These are phyloP conservation scores for Sporothrix mexicana DNA, from an alignment of 2,329 filamentous ascomycete species.

Conservation along the genomic window DNA sequence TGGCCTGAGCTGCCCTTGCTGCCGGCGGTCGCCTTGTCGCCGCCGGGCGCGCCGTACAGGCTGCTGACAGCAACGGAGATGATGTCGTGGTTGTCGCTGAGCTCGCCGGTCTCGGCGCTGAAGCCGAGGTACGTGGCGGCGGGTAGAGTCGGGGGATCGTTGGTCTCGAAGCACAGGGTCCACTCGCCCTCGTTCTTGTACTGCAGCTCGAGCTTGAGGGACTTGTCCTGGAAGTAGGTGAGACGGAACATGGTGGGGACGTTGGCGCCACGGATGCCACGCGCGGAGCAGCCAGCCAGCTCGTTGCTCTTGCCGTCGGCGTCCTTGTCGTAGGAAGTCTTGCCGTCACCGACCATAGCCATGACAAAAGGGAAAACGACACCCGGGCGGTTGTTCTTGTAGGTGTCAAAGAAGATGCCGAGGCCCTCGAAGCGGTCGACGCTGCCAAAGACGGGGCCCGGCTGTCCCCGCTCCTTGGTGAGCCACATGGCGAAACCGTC, in stretches of 20 bases:
- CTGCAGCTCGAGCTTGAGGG: constrained; percentile 85
- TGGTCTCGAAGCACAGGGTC: constrained; percentile 84
- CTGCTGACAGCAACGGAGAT: constrained; percentile 86
- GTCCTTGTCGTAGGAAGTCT: constrained; percentile 87
- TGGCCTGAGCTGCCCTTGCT: constrained; percentile 44
- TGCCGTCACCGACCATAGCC: constrained; percentile 95
- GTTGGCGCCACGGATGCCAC: constrained; percentile 80
- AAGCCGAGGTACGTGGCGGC: constrained; percentile 76
- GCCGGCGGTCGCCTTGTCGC: constrained; percentile 49
- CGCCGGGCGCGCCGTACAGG: constrained; percentile 70
- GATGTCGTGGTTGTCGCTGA: constrained; percentile 98
- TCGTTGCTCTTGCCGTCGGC: constrained; percentile 95
- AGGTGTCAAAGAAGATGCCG: constrained; percentile 95
- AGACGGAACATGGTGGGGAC: constrained; percentile 84
- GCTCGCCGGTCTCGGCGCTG: constrained; percentile 90
- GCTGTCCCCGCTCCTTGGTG: constrained; percentile 84
- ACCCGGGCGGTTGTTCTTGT: constrained; percentile 98
- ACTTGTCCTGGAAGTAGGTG: constrained; percentile 97
- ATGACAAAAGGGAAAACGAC: constrained; percentile 97
- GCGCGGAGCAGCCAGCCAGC: constrained; percentile 91
- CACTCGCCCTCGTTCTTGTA: constrained; percentile 91
- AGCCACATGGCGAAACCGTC: constrained; percentile 99
- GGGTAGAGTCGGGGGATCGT: constrained; percentile 76
- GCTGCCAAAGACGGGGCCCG: constrained; percentile 86
- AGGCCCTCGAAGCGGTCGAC: constrained; percentile 90